Evolutionary conservation across 1,284 basidiomycete genomes (phyloP).

Genomic region (Salmacisia buchloeana): DNA sequence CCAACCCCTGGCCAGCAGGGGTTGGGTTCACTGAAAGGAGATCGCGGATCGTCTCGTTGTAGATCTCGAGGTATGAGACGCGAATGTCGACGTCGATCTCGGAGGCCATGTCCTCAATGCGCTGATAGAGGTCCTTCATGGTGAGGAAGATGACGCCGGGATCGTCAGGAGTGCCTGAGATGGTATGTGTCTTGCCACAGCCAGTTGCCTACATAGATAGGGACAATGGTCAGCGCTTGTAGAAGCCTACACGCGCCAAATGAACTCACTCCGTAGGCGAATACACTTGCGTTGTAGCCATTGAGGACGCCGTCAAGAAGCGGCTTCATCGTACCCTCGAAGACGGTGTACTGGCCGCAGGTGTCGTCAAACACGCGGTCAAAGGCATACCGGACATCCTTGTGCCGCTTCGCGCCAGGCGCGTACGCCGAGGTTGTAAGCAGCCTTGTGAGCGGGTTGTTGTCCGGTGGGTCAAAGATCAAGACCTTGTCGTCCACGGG

Average conservation of each 20-base stretch:
- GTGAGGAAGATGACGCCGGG: constrained; percentile 50
- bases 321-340: constrained; percentile 42
- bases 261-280: constrained; percentile 44
- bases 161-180: constrained; percentile 43
- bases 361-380: constrained; percentile 45
- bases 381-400: constrained; percentile 48
- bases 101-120: constrained; percentile 35
- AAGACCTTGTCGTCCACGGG: constrained; percentile 48
- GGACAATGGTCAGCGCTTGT: not conserved
- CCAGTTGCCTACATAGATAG: constrained; percentile 34
- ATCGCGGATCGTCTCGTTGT: constrained; percentile 49
- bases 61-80: constrained; percentile 50
- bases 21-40: constrained; percentile 44
- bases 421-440: constrained; percentile 19
- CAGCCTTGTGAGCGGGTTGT: constrained; percentile 32
- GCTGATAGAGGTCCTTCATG: constrained; percentile 47
- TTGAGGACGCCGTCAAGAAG: constrained; percentile 44
- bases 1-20: constrained; percentile 41
- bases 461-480: constrained; percentile 48
- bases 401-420: constrained; percentile 19
- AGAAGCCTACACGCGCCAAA: not conserved
- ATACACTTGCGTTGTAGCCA: constrained; percentile 49
- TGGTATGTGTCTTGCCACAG: constrained; percentile 50
- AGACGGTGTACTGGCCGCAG: constrained; percentile 39
- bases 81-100: constrained; percentile 45